A percentile compares a stretch with the other conserved stretches of the same genome.
phyloP scores from a whole-genome alignment of 129 eudicot species.

The Flaveria brownii region DNA sequence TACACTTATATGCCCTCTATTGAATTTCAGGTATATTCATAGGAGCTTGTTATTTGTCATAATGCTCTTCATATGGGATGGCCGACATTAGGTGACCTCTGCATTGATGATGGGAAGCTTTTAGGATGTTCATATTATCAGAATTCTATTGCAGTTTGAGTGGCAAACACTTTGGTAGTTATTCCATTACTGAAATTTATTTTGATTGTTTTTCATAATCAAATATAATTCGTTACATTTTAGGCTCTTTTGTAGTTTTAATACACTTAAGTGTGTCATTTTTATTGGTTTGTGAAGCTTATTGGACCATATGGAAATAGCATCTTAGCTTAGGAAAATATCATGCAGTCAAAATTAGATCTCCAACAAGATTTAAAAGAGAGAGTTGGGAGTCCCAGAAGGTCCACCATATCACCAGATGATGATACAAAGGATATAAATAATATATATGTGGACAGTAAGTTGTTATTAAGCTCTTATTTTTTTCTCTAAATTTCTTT shows the following conservation, averaged over 20 bases:
- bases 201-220: neutral
- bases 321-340: slow-evolving; percentile 39
- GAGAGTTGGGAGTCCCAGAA: slow-evolving; percentile 49
- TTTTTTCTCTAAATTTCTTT: neutral
- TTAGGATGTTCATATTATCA: slow-evolving; percentile 88
- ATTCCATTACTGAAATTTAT: neutral
- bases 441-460: slow-evolving; percentile 90
- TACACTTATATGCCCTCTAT: slow-evolving; percentile 17
- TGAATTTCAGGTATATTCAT: slow-evolving; percentile 75
- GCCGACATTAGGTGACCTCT: slow-evolving; percentile 88
- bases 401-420: slow-evolving; percentile 63
- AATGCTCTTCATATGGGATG: slow-evolving; percentile 91
- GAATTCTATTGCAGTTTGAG: slow-evolving; percentile 90
- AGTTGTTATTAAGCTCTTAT: slow-evolving; percentile 36
- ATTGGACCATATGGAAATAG: slow-evolving; percentile 54
- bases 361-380: slow-evolving; percentile 46
- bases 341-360: slow-evolving; percentile 40
- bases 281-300: slow-evolving; percentile 39
- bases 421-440: slow-evolving; percentile 74
- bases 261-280: neutral
- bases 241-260: neutral
- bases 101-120: slow-evolving; percentile 79
- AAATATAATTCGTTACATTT: slow-evolving; percentile 4
- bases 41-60: slow-evolving; percentile 97
- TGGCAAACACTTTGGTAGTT: slow-evolving; percentile 74